Percentiles rank a stretch among this genome's conserved stretches.
Evolutionary conservation across 2,329 filamentous ascomycete genomes (phyloP).

Genomic region (Talaromyces sp.): DNA sequence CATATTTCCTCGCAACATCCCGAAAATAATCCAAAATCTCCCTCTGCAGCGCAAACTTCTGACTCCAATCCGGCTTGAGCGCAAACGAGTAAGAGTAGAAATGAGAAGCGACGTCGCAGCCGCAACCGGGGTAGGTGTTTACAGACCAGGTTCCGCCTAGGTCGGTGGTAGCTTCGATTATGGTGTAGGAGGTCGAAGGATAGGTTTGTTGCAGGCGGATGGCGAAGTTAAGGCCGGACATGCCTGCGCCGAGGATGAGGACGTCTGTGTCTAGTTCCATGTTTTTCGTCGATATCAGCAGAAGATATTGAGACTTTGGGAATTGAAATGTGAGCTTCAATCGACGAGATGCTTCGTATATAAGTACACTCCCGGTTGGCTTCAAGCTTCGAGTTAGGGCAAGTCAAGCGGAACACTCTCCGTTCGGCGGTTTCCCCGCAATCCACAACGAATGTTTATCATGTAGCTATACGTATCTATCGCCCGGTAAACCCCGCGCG

Average conservation of each 20-base stretch:
- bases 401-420: neutral
- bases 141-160: slow-evolving; percentile 39
- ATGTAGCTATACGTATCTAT: neutral
- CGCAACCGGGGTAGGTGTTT: slow-evolving; percentile 40
- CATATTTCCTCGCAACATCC: slow-evolving; percentile 25
- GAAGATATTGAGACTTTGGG: too few relatives aligned
- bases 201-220: slow-evolving; percentile 46
- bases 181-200: slow-evolving; percentile 40
- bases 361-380: neutral
- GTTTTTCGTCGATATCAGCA: too few relatives aligned
- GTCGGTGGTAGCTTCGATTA: slow-evolving; percentile 46
- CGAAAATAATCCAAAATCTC: slow-evolving; percentile 38
- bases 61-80: slow-evolving; percentile 42
- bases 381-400: neutral
- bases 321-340: too few relatives aligned
- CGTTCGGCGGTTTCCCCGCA: neutral
- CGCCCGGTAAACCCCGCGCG: neutral
- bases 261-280: slow-evolving; percentile 36
- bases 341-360: too few relatives aligned
- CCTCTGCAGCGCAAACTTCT: slow-evolving; percentile 34
- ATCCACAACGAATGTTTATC: neutral
- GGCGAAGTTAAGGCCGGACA: slow-evolving; percentile 49
- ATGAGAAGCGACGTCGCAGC: slow-evolving; percentile 41
- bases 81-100: slow-evolving; percentile 48
- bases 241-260: slow-evolving; percentile 53